Evolutionary conservation across 1,284 basidiomycete genomes (phyloP), one percentile per base, ranked within the genome.

Genomic region (Retiboletus flavoniger): DNA sequence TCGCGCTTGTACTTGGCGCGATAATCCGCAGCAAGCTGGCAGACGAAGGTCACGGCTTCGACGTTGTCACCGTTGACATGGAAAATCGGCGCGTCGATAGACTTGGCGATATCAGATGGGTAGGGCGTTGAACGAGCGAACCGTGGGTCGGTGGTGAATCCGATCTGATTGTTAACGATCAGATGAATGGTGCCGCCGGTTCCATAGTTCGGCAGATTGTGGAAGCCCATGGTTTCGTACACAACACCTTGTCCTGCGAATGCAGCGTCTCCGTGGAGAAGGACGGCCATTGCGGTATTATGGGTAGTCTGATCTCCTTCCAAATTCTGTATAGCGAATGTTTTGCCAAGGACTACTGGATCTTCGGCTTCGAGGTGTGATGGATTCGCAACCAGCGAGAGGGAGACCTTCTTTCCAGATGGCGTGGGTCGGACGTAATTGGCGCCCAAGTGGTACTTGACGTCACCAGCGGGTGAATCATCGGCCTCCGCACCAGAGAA

Each of bases 101-200:
- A 87, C 76, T 99, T 99, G 65, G 97, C 97, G 65, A 99, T 93
- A 72, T 99, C 97, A 52, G 96, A 98, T n/a, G 91, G 91, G 78
- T 99, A 99, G 39, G 97, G 93, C 3, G 97, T 99, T 14, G 96
- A 99, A 58, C 96, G 95, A 50, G 95, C 78, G 77, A 98, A 98
- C 59, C 95, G 89, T 47, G 97, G 97, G 72, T 98, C 96, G 53
- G 97, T 99, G 57, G 97, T 99, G 81, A 99, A 99, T 62, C 97
- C 97, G 60, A 99, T 98, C 75, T 99, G 97, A 79, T 99, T 99
- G 82, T 99, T 99, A 67, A 99, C 95, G 66, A 99, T 95, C 61
- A 99, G 79, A 73, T 99, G 97, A 65, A 99, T 93, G 44, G 97
- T 99, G 59, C 97, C 97, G 58, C 97, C 97, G 17, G 95, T 98